Conservation (phyloP, 768 basidiomycete genomes). For the Phylloporus arenicola region DNA sequence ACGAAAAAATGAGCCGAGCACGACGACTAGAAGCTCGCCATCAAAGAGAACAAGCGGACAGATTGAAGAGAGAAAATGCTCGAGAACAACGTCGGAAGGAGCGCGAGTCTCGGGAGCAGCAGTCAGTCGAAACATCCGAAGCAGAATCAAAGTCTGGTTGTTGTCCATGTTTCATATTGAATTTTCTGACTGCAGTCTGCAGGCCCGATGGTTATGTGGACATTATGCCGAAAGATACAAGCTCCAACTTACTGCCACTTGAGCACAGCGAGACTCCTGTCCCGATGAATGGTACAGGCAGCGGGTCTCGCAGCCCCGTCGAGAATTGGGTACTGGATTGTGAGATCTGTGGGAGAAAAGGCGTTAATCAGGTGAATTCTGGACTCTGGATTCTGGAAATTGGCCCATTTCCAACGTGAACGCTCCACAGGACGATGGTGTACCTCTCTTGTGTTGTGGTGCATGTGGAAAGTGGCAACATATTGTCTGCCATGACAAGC, state of each 20-base stretch:
- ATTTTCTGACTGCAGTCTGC: conserved; percentile 11
- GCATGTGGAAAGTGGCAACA: conserved; percentile 87
- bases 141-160: conserved; percentile 11
- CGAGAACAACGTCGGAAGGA: conserved; percentile 46
- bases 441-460: conserved; percentile 78
- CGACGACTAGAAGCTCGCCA: conserved; percentile 51
- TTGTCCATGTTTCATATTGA: background rate
- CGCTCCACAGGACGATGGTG: conserved; percentile 63
- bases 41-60: conserved; percentile 53
- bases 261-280: conserved; percentile 6
- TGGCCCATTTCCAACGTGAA: conserved; percentile 5
- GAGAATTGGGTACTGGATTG: conserved; percentile 87
- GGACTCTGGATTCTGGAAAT: background rate
- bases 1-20: conserved; percentile 61
- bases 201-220: conserved; percentile 11
- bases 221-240: background rate
- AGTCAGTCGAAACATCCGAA: conserved; percentile 9
- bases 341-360: conserved; percentile 72
- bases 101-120: conserved; percentile 29
- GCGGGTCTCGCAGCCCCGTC: conserved; percentile 48
- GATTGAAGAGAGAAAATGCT: conserved; percentile 50
- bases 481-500: conserved; percentile 74
- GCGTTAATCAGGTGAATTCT: conserved; percentile 63
- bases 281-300: conserved; percentile 28
- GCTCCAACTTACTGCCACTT: background rate